A percentile compares a stretch with the other conserved stretches of the same genome.
Conservation (phyloP, 2,329 filamentous ascomycete genomes). For the Ophiocordyceps camponoti-saundersi region DNA sequence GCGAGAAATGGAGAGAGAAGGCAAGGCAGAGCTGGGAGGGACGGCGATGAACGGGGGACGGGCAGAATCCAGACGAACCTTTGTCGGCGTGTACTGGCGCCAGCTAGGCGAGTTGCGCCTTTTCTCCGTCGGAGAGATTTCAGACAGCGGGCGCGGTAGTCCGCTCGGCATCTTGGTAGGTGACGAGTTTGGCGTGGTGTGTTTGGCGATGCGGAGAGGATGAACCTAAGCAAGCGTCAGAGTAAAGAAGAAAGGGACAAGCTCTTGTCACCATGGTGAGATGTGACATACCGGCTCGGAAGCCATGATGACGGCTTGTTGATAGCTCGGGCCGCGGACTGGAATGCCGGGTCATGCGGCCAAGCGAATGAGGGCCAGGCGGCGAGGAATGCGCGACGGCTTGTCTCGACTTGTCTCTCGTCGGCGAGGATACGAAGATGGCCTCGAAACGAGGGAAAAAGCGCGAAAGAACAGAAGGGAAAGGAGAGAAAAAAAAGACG, state of each 20-base stretch:
- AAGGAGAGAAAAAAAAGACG: not conserved
- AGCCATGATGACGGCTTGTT: constrained; percentile 15
- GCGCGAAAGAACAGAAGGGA: not conserved
- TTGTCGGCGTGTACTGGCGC: constrained; percentile 40
- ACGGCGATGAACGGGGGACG: not conserved
- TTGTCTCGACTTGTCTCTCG: not conserved
- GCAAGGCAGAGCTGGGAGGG: not conserved
- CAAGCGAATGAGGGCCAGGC: constrained; percentile 5
- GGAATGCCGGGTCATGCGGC: constrained; percentile 16
- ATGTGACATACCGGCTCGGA: constrained; percentile 19
- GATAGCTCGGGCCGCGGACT: constrained; percentile 6
- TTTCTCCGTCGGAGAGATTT: constrained; percentile 73
- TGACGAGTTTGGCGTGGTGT: constrained; percentile 36
- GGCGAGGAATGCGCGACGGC: constrained; percentile 13
- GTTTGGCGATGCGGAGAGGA: constrained; percentile 63
- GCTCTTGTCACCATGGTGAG: constrained; percentile 2
- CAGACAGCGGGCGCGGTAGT: constrained; percentile 61
- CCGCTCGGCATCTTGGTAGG: constrained; percentile 46
- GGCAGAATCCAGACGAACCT: constrained; percentile 13
- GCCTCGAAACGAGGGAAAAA: not conserved
- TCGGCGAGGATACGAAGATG: not conserved
- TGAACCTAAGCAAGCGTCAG: constrained; percentile 38
- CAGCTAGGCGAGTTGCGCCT: constrained; percentile 87
- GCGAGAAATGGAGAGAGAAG: not conserved
- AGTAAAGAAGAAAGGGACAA: not conserved